Evolutionary conservation across 2,329 filamentous ascomycete species (phyloP).

Genomic region (Colletotrichum simmondsii): DNA sequence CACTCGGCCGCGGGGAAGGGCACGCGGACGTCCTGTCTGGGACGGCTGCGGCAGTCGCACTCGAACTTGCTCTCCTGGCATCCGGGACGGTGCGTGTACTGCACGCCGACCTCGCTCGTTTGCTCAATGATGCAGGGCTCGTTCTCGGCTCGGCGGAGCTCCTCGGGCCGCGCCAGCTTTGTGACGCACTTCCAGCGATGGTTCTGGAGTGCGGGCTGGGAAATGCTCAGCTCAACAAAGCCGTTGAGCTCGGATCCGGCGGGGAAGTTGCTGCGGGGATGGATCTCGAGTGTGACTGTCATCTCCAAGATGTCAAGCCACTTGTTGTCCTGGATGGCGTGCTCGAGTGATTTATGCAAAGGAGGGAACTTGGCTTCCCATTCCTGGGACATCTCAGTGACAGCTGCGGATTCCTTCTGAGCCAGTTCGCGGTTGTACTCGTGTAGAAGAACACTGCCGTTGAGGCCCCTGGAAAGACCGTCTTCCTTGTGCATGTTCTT

Average conservation of each 20-base stretch:
- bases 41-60: constrained; percentile 62
- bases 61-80: constrained; percentile 58
- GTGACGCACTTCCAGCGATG: constrained; percentile 72
- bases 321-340: constrained; percentile 59
- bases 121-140: constrained; percentile 56
- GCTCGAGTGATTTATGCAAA: constrained; percentile 63
- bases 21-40: constrained; percentile 62
- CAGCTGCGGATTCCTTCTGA: constrained; percentile 66
- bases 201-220: constrained; percentile 62
- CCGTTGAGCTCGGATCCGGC: constrained; percentile 69
- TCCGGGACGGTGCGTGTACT: constrained; percentile 59
- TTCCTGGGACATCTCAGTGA: constrained; percentile 62
- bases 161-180: constrained; percentile 65
- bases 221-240: constrained; percentile 68
- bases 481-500: constrained; percentile 64
- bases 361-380: constrained; percentile 70
- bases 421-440: constrained; percentile 67
- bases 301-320: constrained; percentile 71
- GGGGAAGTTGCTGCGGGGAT: constrained; percentile 67
- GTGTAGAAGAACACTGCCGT: constrained; percentile 63
- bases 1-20: constrained; percentile 69
- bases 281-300: constrained; percentile 69
- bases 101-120: constrained; percentile 61
- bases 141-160: constrained; percentile 57
- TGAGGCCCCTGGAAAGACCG: constrained; percentile 61